Evolutionary conservation across 371 early-diverging fungal genomes (phyloP), one percentile per base, ranked within the genome.

Genomic region (Mortierella sp.): DNA sequence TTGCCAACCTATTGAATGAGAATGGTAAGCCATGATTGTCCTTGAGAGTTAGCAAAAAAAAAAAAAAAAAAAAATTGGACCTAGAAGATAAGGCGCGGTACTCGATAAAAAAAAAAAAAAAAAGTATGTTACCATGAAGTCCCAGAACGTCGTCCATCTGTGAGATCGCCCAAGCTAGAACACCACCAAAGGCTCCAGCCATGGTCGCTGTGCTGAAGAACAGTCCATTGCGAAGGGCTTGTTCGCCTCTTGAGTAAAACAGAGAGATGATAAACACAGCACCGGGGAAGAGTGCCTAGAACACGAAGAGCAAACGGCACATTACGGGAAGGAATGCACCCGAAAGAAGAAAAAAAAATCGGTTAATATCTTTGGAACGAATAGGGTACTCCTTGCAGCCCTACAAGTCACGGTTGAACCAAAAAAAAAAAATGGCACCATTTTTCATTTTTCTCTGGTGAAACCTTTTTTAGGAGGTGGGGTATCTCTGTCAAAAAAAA

Each of bases 101-200:
- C 46, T 9, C 12, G 46, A 50, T 21, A 21, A 23, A 21, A 21
- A 11, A 23, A 4, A 21, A 21, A 11, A 4, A 11, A 19, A 6
- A 26, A 23, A 53, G 25, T 53, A 9, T 19, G 53, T 59, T 50
- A 70, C 67, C 76, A 46, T 68, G 66, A 1, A 88, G 75, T 7
- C 81, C 82, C 12, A 50, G 68, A 19, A 81, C 26, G 25, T 89
- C 88, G 61, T 91, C 81, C 77, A 93, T 85, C 57, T 85, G 82
- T 60, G 83, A 44, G 23, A 91, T 85, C 57, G 72, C 84, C 68
- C 86, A 87, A 0, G 89, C 87, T 30, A 90, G 70, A 4, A 90
- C 75, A n/a, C 92, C 94, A 62, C 91, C 91, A 72, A 92, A 88
- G 4, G 91, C 92, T 7, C 94, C 94, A 26, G 96, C 92, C 11